Base-by-base conservation (phyloP, 1,284 basidiomycete genomes). In the Marasmius oreades region DNA sequence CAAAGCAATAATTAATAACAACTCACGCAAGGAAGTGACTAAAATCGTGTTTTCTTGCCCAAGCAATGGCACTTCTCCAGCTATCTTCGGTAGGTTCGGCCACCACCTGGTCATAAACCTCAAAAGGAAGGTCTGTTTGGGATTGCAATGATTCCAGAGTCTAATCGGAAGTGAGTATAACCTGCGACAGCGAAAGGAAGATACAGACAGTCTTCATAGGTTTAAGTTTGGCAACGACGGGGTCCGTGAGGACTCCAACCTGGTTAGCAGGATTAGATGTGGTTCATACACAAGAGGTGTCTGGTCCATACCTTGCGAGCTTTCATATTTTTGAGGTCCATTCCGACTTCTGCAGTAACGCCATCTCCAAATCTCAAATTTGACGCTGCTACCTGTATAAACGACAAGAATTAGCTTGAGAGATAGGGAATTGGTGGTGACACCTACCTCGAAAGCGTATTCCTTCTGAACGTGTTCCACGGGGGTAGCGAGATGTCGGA, bases 241-340 rank as follows among this genome's bases (percentile, higher is more conserved):
- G 81, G 68, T 98, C 95, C 6, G 96, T 98, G 69, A 95, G 96
- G 26, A 98, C 92, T 31, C 86, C 96, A 62, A 98, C 92, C 86
- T 97, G 12, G 47, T 20, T 71, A 24, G 61, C 61, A n/a, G n/a
- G 52, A 65, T 62, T 55, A 59, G 58, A 14, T 60, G 60, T 36
- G 54, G 63, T 6, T 3, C 7, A 51, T 23, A 51, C 11, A 8
- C 53, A 53, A n/a, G 39, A 6, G 7, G 7, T n/a, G 7, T 16
- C 28, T 10, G 28, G 20, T 42, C 39, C 68, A 16, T 61, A 86
- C 89, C 79, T 91, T 93, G 63, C 81, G 80, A 6, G 92, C 90
- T 53, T 86, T 89, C 88, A 92, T 88, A 71, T 94, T 93, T 78
- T 89, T 90, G 63, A 95, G 80, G 72, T 95, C 94, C 90, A 94